Evolutionary conservation across 805 yeast genomes (phyloP).

Genomic region (Yamadazyma philogaea): DNA sequence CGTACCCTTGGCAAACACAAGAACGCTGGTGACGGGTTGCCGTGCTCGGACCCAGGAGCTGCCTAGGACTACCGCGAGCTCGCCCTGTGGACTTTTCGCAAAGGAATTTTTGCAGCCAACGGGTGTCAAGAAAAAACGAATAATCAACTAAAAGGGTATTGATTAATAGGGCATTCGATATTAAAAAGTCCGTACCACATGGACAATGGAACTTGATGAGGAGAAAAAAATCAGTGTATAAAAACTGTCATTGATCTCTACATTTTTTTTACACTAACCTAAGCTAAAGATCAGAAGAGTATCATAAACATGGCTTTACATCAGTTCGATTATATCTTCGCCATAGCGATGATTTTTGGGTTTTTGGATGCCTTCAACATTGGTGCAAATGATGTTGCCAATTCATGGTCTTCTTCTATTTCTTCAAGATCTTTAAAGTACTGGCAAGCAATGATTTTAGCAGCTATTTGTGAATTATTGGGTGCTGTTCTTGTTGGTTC

Average conservation of each 20-base stretch:
- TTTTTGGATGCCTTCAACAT: slow-evolving; percentile 76
- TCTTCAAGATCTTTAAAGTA: slow-evolving; percentile 66
- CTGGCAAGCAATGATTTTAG: slow-evolving; percentile 74
- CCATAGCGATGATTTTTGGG: slow-evolving; percentile 66
- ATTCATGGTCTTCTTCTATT: slow-evolving; percentile 74
- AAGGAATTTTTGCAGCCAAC: slow-evolving; percentile 6
- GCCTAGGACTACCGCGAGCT: background rate
- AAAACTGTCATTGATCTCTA: background rate
- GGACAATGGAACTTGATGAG: background rate
- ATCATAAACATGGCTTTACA: slow-evolving; percentile 40
- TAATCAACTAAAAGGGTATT: background rate
- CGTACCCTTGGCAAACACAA: background rate
- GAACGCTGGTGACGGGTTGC: background rate
- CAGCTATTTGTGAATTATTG: slow-evolving; percentile 66
- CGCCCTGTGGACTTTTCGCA: background rate
- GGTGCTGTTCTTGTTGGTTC: slow-evolving; percentile 76
- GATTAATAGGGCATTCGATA: slow-evolving; percentile 6
- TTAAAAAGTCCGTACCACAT: slow-evolving; percentile 1
- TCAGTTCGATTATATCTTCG: slow-evolving; percentile 68
- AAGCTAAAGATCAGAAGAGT: background rate
- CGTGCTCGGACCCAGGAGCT: no score
- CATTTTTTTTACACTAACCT: slow-evolving; percentile 1
- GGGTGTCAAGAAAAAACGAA: slow-evolving; percentile 3
- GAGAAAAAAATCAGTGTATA: slow-evolving; percentile 1
- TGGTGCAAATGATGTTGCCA: slow-evolving; percentile 81